A percentile compares a stretch with the other conserved stretches of the same genome.
Conservation (phyloP, 306 rosid genomes). For the Phaseolus lunatus region DNA sequence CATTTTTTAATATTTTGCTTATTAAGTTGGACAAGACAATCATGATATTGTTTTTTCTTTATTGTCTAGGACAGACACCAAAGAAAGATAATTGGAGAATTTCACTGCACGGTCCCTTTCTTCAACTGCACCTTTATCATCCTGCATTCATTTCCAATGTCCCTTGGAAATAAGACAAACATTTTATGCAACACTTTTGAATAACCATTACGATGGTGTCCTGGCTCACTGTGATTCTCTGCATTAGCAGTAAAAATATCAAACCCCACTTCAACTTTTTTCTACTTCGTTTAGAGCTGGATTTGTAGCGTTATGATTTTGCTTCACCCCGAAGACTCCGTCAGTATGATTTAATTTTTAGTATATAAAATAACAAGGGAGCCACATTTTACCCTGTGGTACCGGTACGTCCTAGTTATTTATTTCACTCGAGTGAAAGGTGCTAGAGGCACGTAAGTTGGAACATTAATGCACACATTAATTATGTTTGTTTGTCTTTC, state of each 20-base stretch:
- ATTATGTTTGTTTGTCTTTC: constrained; percentile 17
- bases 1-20: constrained; percentile 29
- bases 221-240: constrained; percentile 34
- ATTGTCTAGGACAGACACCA: neutral
- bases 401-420: neutral
- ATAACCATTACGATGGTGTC: constrained; percentile 17
- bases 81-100: constrained; percentile 3
- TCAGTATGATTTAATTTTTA: neutral
- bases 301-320: neutral
- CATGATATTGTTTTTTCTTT: constrained; percentile 40
- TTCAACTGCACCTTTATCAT: constrained; percentile 52
- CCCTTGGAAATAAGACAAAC: constrained; percentile 44
- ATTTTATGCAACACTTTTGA: constrained; percentile 31
- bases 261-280: constrained; percentile 2
- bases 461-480: neutral
- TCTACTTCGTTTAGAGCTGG: neutral
- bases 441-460: neutral
- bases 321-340: neutral
- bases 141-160: constrained; percentile 42
- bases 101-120: constrained; percentile 40
- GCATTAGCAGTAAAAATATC: constrained; percentile 8
- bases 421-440: constrained; percentile 26
- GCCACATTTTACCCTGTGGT: constrained; percentile 35
- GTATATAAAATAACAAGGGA: neutral
- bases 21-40: constrained; percentile 30